Evolutionary conservation across 2,329 filamentous ascomycete genomes (phyloP).

Genomic region (Aspergillus jensenii): DNA sequence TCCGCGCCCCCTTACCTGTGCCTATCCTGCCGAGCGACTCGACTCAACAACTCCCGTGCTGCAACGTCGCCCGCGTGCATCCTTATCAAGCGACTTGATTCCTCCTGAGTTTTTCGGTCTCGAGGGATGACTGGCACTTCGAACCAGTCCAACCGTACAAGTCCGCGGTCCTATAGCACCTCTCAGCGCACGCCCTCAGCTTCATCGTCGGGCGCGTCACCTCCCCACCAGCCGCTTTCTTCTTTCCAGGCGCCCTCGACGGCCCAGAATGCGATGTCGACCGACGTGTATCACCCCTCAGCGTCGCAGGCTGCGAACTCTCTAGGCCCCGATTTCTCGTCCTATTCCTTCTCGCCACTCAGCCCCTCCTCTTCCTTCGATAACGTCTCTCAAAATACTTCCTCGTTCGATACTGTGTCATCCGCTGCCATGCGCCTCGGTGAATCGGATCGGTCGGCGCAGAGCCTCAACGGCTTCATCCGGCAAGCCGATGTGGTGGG

Average conservation of each 20-base stretch:
- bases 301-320: slow-evolving; percentile 37
- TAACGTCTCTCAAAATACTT: slow-evolving; percentile 18
- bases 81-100: slow-evolving; percentile 16
- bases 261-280: slow-evolving; percentile 45
- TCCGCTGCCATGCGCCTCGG: slow-evolving; percentile 34
- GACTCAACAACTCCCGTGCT: slow-evolving; percentile 10
- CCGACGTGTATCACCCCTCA: slow-evolving; percentile 42
- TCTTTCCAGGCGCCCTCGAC: slow-evolving; percentile 36
- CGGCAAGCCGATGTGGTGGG: slow-evolving; percentile 29
- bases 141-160: slow-evolving; percentile 43
- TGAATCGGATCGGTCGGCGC: slow-evolving; percentile 36
- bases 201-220: slow-evolving; percentile 42
- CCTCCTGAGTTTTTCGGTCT: slow-evolving; percentile 14
- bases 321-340: slow-evolving; percentile 35
- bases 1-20: slow-evolving; percentile 14
- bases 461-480: slow-evolving; percentile 36
- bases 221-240: slow-evolving; percentile 34
- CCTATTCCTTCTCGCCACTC: slow-evolving; percentile 40
- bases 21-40: not conserved
- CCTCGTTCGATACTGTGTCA: slow-evolving; percentile 34
- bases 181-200: slow-evolving; percentile 40
- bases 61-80: slow-evolving; percentile 10
- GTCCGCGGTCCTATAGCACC: slow-evolving; percentile 41
- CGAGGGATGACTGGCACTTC: slow-evolving; percentile 44
- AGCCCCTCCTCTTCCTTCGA: slow-evolving; percentile 39